phyloP scores from a whole-genome alignment of 805 yeast species.

The Tetrapisispora nanseiensis region DNA sequence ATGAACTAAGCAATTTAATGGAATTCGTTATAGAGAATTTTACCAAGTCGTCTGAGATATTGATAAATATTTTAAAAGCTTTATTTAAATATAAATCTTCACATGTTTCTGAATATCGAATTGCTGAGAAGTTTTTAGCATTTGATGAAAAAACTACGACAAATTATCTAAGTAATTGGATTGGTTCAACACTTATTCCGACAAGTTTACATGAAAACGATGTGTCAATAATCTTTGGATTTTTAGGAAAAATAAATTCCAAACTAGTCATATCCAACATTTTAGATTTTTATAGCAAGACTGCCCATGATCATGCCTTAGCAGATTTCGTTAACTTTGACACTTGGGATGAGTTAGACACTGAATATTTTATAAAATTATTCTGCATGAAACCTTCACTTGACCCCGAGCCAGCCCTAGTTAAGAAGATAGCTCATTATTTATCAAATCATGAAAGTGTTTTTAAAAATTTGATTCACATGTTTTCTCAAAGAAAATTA shows the following conservation, averaged over 20 bases:
- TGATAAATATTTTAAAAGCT: constrained; percentile 9
- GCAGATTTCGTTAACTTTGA: constrained; percentile 6
- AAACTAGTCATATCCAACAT: constrained; percentile 12
- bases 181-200: constrained; percentile 19
- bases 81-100: constrained; percentile 6
- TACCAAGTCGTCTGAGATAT: constrained; percentile 1
- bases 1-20: not conserved
- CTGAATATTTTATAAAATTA: constrained; percentile 7
- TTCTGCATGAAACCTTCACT: constrained; percentile 4
- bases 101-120: constrained; percentile 9
- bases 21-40: not conserved
- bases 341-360: constrained; percentile 10
- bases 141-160: constrained; percentile 6
- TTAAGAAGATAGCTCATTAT: not conserved
- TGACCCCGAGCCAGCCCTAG: not conserved
- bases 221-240: not conserved
- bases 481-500: not conserved
- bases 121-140: constrained; percentile 10
- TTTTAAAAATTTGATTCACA: not conserved
- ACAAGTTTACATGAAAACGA: constrained; percentile 6
- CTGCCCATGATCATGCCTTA: constrained; percentile 4
- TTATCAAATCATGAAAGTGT: not conserved
- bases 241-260: not conserved
- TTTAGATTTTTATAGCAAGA: constrained; percentile 9
- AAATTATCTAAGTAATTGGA: constrained; percentile 15